Evolutionary conservation across 176 grass and related monocot genomes (phyloP), one percentile per base, ranked within the genome.

Genomic region (Urochloa ruziziensis): DNA sequence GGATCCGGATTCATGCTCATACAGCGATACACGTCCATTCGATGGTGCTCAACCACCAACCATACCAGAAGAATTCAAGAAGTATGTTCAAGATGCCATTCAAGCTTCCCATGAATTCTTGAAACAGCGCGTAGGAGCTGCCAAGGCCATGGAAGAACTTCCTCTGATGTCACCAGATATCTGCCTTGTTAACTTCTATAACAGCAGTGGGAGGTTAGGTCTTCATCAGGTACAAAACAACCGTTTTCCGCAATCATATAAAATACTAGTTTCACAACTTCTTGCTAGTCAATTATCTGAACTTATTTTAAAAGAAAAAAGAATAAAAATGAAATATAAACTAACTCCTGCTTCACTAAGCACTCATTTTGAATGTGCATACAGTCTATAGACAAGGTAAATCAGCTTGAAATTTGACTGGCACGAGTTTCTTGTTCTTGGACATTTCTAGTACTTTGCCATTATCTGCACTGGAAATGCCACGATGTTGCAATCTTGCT

Each of bases 131-230:
- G 27, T 8, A n/a, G 49, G 68, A 62, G 17, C 10, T 75, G 1
- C 9, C 48, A 57, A 67, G 53, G 60, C 17, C 16, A 9, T 48
- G 3, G 11, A 74, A 69, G 81, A 87, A 87, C 23, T 94, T 65
- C 89, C 86, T 64, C 2, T 2, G 4, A 62, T 91, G 67, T 79
- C 86, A 60, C 92, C 86, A 19, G 92, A 94, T 85, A 85, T 91
- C 53, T 94, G 92, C 80, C 56, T 94, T 82, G 76, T 81, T 44
- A 94, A 94, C 77, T 91, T 89, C 80, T 91, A 91, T 34, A 72
- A 48, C 2, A 79, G 9, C 51, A 56, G 37, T 4, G 84, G 89
- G 40, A 84, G 60, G 46, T 80, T 94, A 82, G 83, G 89, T 70
- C 86, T 91, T 81, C 92, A 94, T 84, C 66, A 94, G 92, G 92